These are phyloP conservation scores for Wickerhamiella kurtzmanii DNA, from an alignment of 805 yeast species.

Conservation along the genomic window DNA sequence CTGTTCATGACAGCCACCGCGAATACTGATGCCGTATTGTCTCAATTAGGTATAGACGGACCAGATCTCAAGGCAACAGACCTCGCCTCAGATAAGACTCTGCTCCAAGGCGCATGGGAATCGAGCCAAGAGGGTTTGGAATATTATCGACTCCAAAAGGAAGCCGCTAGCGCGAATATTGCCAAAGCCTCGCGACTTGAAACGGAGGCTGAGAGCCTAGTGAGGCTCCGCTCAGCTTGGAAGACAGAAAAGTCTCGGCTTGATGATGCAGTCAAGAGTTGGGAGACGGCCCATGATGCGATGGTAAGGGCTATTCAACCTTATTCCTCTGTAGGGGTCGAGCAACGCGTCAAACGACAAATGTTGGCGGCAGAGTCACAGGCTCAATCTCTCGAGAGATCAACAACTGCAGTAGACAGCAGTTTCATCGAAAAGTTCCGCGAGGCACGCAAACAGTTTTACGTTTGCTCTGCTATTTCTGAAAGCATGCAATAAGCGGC, in stretches of 20 bases:
- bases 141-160: conserved; percentile 15
- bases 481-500: not conserved
- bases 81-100: not conserved
- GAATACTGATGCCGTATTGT: not conserved
- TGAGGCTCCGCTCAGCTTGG: conserved; percentile 5
- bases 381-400: not conserved
- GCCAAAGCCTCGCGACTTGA: conserved; percentile 21
- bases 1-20: not conserved
- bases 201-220: conserved; percentile 20
- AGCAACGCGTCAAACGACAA: not conserved
- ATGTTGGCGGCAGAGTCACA: not conserved
- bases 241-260: not conserved
- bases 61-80: not conserved
- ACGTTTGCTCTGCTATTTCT: not conserved
- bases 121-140: conserved; percentile 12
- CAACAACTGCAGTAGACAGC: not conserved
- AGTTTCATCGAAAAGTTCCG: conserved; percentile 1
- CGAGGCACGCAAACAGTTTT: not conserved
- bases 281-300: conserved; percentile 14
- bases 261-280: conserved; percentile 16
- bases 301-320: conserved; percentile 21
- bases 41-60: not conserved
- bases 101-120: conserved; percentile 13
- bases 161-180: conserved; percentile 21
- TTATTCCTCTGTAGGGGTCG: conserved; percentile 28